Evolutionary conservation across 805 yeast species (phyloP).

Genomic region (Candida insectorum): DNA sequence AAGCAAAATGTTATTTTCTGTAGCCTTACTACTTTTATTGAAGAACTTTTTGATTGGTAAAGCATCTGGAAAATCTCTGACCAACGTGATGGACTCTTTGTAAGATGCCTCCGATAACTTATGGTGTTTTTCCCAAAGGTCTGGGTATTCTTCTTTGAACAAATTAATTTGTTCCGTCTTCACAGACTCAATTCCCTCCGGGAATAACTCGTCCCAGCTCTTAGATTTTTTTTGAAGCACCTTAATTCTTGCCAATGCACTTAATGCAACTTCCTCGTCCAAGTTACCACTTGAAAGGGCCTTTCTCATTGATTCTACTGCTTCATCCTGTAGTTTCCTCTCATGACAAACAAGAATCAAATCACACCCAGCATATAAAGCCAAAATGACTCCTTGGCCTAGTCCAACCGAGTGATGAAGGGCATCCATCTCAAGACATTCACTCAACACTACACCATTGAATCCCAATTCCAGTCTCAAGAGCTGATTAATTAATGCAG

Average conservation of each 20-base stretch:
- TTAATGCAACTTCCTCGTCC: slow-evolving; percentile 40
- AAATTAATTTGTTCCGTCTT: slow-evolving; percentile 16
- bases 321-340: slow-evolving; percentile 51
- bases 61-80: slow-evolving; percentile 50
- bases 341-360: slow-evolving; percentile 61
- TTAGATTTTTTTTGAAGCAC: slow-evolving; percentile 40
- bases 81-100: slow-evolving; percentile 48
- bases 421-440: slow-evolving; percentile 63
- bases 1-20: slow-evolving; percentile 24
- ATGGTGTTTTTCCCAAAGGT: slow-evolving; percentile 41
- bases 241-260: slow-evolving; percentile 42
- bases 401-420: slow-evolving; percentile 60
- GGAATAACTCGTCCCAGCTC: slow-evolving; percentile 44
- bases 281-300: slow-evolving; percentile 39
- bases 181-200: slow-evolving; percentile 26
- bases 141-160: slow-evolving; percentile 26
- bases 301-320: slow-evolving; percentile 40
- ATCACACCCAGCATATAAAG: slow-evolving; percentile 64
- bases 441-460: slow-evolving; percentile 56
- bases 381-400: slow-evolving; percentile 63
- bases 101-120: slow-evolving; percentile 45
- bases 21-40: slow-evolving; percentile 27
- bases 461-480: slow-evolving; percentile 50
- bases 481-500: slow-evolving; percentile 47
- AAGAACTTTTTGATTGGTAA: slow-evolving; percentile 47